These are phyloP conservation scores for Trichoderma lentiforme DNA, from an alignment of 2,329 filamentous ascomycete species.

Conservation along the genomic window DNA sequence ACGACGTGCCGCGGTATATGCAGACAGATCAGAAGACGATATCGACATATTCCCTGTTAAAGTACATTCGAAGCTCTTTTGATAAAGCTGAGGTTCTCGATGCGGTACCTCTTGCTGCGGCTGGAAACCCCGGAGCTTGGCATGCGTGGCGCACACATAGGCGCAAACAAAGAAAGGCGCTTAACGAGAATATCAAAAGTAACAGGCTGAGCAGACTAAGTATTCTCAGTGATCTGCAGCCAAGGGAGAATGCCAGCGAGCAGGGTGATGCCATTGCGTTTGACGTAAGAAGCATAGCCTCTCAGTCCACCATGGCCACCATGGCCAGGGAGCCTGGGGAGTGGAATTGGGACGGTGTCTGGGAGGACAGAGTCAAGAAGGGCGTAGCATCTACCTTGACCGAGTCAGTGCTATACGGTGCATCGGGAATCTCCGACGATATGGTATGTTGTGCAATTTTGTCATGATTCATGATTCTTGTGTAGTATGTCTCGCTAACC, in stretches of 20 bases:
- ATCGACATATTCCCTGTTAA: slow-evolving; percentile 65
- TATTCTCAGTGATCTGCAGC: background rate
- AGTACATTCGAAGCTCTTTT: slow-evolving; percentile 81
- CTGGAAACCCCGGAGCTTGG: slow-evolving; percentile 88
- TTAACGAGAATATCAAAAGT: background rate
- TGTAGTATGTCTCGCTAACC: slow-evolving; percentile 20
- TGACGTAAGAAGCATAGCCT: background rate
- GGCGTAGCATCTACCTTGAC: slow-evolving; percentile 73
- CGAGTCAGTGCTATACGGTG: slow-evolving; percentile 75
- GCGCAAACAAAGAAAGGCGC: slow-evolving; percentile 30
- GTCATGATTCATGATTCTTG: background rate
- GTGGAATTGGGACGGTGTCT: slow-evolving; percentile 98
- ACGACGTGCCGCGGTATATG: slow-evolving; percentile 37
- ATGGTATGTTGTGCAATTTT: slow-evolving; percentile 52
- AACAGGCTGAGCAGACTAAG: background rate
- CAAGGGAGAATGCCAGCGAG: background rate
- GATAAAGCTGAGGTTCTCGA: slow-evolving; percentile 75
- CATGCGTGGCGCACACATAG: slow-evolving; percentile 84
- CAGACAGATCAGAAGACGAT: slow-evolving; percentile 42
- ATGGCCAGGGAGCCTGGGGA: slow-evolving; percentile 57
- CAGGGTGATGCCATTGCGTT: slow-evolving; percentile 16
- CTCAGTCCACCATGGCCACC: slow-evolving; percentile 12
- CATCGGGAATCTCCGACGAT: slow-evolving; percentile 60
- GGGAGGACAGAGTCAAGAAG: slow-evolving; percentile 83
- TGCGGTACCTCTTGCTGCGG: slow-evolving; percentile 72